These are phyloP conservation scores for Aegilops sharonensis DNA, from an alignment of 176 grass and related monocot species.

Conservation along the genomic window DNA sequence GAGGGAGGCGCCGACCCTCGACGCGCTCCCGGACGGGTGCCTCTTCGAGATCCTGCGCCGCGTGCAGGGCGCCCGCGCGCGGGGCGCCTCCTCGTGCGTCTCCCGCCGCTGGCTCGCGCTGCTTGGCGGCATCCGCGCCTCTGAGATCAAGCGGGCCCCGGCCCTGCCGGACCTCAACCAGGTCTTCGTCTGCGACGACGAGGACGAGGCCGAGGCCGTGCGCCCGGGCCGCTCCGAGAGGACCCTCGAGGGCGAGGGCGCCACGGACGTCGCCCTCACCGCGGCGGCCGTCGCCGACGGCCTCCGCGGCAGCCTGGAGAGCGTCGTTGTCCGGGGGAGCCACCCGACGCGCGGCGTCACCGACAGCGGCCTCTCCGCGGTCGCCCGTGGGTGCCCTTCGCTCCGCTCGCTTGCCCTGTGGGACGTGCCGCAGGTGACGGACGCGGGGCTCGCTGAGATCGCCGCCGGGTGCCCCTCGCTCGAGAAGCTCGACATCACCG, in stretches of 20 bases:
- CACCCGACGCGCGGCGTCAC: constrained; percentile 70
- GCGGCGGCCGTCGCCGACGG: constrained; percentile 49
- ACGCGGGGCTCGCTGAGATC: constrained; percentile 64
- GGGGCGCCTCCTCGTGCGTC: constrained; percentile 68
- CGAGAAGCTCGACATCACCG: constrained; percentile 68
- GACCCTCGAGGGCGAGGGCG: constrained; percentile 57
- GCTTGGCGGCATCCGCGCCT: constrained; percentile 65
- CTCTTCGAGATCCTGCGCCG: constrained; percentile 90
- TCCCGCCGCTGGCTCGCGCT: constrained; percentile 80
- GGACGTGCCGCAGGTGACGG: constrained; percentile 63
- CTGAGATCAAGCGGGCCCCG: constrained; percentile 51
- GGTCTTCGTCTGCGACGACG: constrained; percentile 32
- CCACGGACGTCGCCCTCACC: constrained; percentile 72
- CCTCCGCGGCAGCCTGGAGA: constrained; percentile 48
- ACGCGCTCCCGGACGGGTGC: constrained; percentile 83
- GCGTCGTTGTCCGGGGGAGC: constrained; percentile 61
- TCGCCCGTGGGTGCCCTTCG: constrained; percentile 55
- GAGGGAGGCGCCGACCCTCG: constrained; percentile 48
- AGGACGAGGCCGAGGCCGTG: constrained; percentile 28
- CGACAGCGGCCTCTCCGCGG: constrained; percentile 62
- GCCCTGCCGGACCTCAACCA: constrained; percentile 73
- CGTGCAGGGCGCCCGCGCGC: constrained; percentile 53
- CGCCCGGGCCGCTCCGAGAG: constrained; percentile 32
- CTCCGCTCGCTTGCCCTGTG: constrained; percentile 66
- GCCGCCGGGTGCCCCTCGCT: constrained; percentile 68